Conservation (phyloP, 139 green algal species). For the Micromonas commoda region DNA sequence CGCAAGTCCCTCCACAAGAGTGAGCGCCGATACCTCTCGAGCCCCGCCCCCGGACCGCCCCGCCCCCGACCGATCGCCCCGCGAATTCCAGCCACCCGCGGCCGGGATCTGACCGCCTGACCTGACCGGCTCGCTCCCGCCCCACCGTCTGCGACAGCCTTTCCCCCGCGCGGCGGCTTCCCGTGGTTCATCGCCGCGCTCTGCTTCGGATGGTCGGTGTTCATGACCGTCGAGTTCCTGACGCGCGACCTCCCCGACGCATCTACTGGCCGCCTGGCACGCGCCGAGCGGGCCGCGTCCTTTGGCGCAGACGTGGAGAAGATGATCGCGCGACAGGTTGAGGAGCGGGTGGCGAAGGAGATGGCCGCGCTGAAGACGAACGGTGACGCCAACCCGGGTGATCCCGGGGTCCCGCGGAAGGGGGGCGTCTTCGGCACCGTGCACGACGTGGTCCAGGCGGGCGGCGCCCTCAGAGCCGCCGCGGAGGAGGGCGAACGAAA, state of each 20-base stretch:
- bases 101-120: too few relatives aligned
- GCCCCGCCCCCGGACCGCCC: too few relatives aligned
- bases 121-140: not conserved
- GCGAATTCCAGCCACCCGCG: too few relatives aligned
- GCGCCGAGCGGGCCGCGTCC: too few relatives aligned
- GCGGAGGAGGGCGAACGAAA: not conserved
- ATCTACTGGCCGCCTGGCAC: too few relatives aligned
- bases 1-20: too few relatives aligned
- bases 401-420: too few relatives aligned
- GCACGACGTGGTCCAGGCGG: not conserved
- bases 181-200: not conserved
- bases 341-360: not conserved
- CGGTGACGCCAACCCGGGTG: not conserved
- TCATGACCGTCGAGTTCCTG: not conserved
- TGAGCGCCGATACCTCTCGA: too few relatives aligned
- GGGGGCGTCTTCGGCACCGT: not conserved
- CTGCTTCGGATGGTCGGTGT: not conserved
- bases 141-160: not conserved
- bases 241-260: not conserved
- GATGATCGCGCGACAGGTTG: not conserved
- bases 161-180: not conserved
- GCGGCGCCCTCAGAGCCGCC: too few relatives aligned
- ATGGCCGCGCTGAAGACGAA: not conserved
- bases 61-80: too few relatives aligned
- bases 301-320: too few relatives aligned